phyloP scores from a whole-genome alignment of 495 filamentous ascomycete species.

The Schizothecium vesticola region DNA sequence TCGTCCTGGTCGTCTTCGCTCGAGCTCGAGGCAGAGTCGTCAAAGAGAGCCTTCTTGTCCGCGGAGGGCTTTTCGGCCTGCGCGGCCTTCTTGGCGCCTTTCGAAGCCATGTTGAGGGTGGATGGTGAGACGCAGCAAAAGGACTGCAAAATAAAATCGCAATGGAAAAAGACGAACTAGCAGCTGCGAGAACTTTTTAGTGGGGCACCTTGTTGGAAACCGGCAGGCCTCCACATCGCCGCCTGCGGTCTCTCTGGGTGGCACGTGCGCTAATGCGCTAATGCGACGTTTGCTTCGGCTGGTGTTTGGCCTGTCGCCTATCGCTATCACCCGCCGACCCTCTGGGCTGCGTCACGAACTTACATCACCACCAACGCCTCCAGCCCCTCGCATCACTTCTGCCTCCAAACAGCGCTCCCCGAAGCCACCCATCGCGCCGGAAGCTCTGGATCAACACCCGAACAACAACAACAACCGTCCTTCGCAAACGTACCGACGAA shows the following conservation, averaged over 20 bases:
- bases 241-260: not conserved
- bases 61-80: constrained; percentile 2
- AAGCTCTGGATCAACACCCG: not conserved
- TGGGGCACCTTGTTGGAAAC: constrained; percentile 8
- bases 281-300: constrained; percentile 3
- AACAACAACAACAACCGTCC: not conserved
- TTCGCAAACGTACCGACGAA: not conserved
- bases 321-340: constrained; percentile 7
- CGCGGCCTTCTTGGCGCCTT: constrained; percentile 10
- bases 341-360: constrained; percentile 6
- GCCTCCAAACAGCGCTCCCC: constrained; percentile 1
- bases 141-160: not conserved
- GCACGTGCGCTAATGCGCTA: constrained; percentile 15
- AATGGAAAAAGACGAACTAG: not conserved
- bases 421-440: not conserved
- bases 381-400: not conserved
- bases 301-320: not conserved
- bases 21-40: constrained; percentile 32
- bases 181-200: constrained; percentile 20
- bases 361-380: not conserved
- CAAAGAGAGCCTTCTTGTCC: constrained; percentile 26
- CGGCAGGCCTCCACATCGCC: not conserved
- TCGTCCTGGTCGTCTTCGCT: constrained; percentile 52
- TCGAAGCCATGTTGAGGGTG: constrained; percentile 16
- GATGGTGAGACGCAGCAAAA: not conserved